Conservation (phyloP, 345 rosid genomes). For the Gossypium raimondii region DNA sequence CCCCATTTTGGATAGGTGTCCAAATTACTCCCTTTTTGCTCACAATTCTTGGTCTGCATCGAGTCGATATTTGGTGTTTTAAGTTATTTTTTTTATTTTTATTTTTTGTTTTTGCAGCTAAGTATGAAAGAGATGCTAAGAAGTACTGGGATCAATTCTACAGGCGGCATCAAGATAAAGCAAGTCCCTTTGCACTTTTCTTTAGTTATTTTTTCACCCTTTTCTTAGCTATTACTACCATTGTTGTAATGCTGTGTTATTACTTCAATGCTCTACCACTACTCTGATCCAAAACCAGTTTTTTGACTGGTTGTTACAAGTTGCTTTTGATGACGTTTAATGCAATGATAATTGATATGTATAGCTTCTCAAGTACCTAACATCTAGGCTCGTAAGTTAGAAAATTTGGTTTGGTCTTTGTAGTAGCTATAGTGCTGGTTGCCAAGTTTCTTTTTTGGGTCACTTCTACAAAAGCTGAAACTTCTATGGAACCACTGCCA, state of each 20-base stretch:
- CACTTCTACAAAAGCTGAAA: not conserved
- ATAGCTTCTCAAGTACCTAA: not conserved
- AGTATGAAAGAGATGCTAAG: conserved; percentile 81
- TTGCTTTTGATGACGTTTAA: not conserved
- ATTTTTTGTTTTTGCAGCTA: conserved; percentile 37
- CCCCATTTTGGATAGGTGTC: conserved; percentile 80
- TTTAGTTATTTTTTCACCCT: not conserved
- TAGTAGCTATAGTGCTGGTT: not conserved
- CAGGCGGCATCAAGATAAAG: conserved; percentile 78
- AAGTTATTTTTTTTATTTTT: not conserved
- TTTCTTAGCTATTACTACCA: not conserved
- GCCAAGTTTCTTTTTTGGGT: not conserved
- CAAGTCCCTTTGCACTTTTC: conserved; percentile 15
- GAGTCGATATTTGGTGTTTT: not conserved
- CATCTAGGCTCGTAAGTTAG: not conserved
- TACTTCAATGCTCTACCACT: not conserved
- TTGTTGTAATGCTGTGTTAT: not conserved
- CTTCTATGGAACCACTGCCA: not conserved
- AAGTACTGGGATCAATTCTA: conserved; percentile 90
- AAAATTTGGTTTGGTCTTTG: not conserved
- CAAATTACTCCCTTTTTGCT: not conserved
- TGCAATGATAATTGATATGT: not conserved
- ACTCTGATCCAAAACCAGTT: not conserved
- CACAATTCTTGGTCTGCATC: not conserved
- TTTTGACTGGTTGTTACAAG: not conserved